Conservation (phyloP, 2,329 filamentous ascomycete species). For the Colletotrichum paranaense region DNA sequence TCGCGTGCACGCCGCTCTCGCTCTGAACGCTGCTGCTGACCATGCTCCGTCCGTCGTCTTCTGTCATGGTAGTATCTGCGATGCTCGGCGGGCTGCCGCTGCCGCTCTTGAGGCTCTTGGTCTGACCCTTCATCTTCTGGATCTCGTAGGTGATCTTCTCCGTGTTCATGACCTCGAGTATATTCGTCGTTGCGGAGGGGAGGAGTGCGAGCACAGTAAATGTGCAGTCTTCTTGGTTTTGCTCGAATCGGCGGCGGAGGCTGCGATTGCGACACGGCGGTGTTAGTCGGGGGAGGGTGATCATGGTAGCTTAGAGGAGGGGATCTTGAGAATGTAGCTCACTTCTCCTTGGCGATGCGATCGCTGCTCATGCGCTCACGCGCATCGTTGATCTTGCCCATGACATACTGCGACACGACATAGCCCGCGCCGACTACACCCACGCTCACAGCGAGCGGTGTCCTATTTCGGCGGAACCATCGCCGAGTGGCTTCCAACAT, state of each 20-base stretch:
- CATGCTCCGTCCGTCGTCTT: conserved; percentile 85
- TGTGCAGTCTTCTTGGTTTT: conserved; percentile 99
- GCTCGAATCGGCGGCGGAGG: conserved; percentile 93
- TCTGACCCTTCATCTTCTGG: conserved; percentile 83
- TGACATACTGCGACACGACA: conserved; percentile 90
- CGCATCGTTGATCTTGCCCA: conserved; percentile 91
- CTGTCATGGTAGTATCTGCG: conserved; percentile 78
- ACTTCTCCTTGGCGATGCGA: conserved; percentile 97
- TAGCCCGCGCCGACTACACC: conserved; percentile 92
- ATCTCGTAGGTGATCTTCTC: conserved; percentile 94
- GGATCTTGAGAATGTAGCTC: conserved; percentile 44
- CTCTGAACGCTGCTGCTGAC: conserved; percentile 73
- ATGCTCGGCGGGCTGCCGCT: conserved; percentile 67
- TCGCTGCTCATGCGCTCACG: conserved; percentile 97
- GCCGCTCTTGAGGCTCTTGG: conserved; percentile 61
- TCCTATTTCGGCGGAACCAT: conserved; percentile 94
- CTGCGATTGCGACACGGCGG: conserved; percentile 57
- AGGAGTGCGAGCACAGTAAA: conserved; percentile 97
- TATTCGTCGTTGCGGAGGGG: conserved; percentile 89
- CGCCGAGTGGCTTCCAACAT: conserved; percentile 81
- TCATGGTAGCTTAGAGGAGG: background rate
- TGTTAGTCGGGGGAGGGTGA: conserved; percentile 6
- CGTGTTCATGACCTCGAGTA: conserved; percentile 88
- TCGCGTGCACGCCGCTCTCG: conserved; percentile 85
- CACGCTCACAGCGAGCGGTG: conserved; percentile 86